Base-by-base conservation (phyloP, 768 basidiomycete species). In the Agrocybe pediades region DNA sequence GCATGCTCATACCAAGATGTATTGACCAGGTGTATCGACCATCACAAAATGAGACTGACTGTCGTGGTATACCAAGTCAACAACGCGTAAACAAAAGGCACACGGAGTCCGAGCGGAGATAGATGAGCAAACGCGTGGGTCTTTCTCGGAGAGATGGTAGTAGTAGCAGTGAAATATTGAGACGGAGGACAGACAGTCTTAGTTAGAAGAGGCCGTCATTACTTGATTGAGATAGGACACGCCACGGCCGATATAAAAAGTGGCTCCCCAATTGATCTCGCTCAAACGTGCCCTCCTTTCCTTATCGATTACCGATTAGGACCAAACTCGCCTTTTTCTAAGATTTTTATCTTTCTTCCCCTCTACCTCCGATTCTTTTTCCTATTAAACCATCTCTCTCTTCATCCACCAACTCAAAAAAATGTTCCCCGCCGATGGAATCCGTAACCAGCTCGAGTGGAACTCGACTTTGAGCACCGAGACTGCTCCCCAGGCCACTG, bases 371-470 rank as follows among this genome's bases (percentile, higher is more conserved):
- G 55, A 51, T 57, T 33, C 33, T 20, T 39, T 46, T 41, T 44
- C 23, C 25, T 52, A 61, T 59, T 65, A 45, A 51, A 57, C 56
- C 54, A 51, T 54, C 46, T 45, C 49, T 50, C 54, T 44, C 48
- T 60, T 59, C 63, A 62, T 58, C 63, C 44, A 58, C 62, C 61
- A 56, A 59, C 58, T n/a, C n/a, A 53, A 33, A 59, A 61, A 72
- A 64, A 85, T 86, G 85, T 84, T 76, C 66, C 77, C 78, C 53
- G 69, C 74, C 58, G 81, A 84, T 60, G 80, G 80, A 42, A 81
- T 86, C 66, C 82, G 83, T 59, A 90, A 89, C 60, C 93, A 95
- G 70, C 85, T 98, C 70, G 89, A 94, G 72, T 98, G 96, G 96
- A 87, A 88, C 65, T 86, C 95, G 44, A 83, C 81, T 57, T 80